Base-by-base conservation (phyloP, 2,329 filamentous ascomycete genomes). In the Neocatenulostroma microsporum region DNA sequence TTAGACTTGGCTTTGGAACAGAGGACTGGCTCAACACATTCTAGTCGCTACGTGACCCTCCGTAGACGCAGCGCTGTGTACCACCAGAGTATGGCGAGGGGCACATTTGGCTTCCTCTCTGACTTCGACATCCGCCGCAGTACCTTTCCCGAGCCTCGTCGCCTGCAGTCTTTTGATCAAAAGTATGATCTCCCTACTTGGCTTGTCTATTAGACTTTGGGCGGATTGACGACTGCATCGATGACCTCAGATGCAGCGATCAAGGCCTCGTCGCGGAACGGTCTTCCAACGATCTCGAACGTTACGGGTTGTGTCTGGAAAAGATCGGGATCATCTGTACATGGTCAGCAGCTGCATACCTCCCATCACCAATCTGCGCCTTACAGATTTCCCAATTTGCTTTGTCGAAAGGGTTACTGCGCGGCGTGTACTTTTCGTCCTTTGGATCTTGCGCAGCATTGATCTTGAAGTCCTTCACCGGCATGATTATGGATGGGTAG, bases 401-500 rank as follows among this genome's bases (percentile, higher is more conserved):
- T 10, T 30, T 23, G 23, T 45, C 42, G 29, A 41, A 41, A 3
- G 35, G 35, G 19, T 45, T 39, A 15, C 21, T 23, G 20, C 38
- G 24, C 17, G 57, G 46, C 37, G 49, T 26, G 43, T 62, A 63
- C 0, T 42, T 49, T 23, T 40, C 28, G 31, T 62, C 58, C 37
- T 54, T 58, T 11, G 44, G 41, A 45, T 73, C 70, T 8, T 55
- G 42, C 0, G 48, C 51, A 1, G 61, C 58, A 40, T 70, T 62
- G 3, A 71, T 67, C 27, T 53, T 56, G 8, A 44, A 27, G 13
- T 38, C 38, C 18, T 60, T 61, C 2, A 72, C 70, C 0, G 78
- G 79, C 51, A 83, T 78, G 0, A 76, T 67, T 1, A 71, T 57
- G 8, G 66, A 70, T 1, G 78, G 76, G 54, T 81, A 82, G 55